A percentile compares a stretch with the other conserved stretches of the same genome.
Conservation (phyloP, 208 protist genomes). For the Trypanosoma melophagium region DNA sequence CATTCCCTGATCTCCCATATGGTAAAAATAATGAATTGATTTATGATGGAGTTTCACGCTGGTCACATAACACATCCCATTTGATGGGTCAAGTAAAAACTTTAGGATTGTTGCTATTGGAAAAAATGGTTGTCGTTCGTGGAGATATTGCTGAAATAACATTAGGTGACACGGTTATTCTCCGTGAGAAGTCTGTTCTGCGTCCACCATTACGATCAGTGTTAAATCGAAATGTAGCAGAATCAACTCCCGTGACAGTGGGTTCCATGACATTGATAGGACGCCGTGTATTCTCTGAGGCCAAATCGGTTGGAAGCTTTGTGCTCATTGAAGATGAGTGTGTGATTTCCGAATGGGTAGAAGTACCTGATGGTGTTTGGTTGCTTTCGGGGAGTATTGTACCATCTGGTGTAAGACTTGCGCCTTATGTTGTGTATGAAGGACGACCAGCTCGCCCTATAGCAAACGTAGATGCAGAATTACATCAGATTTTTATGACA, state of each 20-base stretch:
- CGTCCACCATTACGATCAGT: conserved; percentile 50
- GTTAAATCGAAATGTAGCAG: conserved; percentile 35
- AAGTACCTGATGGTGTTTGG: conserved; percentile 65
- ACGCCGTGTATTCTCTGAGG: conserved; percentile 55
- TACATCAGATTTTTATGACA: conserved; percentile 42
- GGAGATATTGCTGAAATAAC: conserved; percentile 36
- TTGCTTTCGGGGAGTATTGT: conserved; percentile 48
- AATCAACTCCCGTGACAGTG: conserved; percentile 33
- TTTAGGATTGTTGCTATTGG: conserved; percentile 9
- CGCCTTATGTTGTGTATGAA: conserved; percentile 57
- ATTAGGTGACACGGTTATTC: conserved; percentile 35
- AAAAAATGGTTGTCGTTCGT: conserved; percentile 34
- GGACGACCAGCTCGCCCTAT: conserved; percentile 46
- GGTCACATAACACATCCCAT: conserved; percentile 14
- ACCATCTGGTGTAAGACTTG: conserved; percentile 47
- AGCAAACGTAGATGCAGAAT: conserved; percentile 38
- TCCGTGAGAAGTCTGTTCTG: conserved; percentile 40
- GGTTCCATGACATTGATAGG: conserved; percentile 56
- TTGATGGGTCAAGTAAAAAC: conserved; percentile 15
- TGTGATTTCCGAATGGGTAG: conserved; percentile 48
- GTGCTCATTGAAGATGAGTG: conserved; percentile 63
- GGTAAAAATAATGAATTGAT: not conserved
- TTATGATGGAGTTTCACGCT: not conserved
- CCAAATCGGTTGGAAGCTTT: conserved; percentile 43
- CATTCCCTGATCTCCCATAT: conserved; percentile 8